Evolutionary conservation across 2,329 filamentous ascomycete genomes (phyloP).

Genomic region (Exophiala sp.): DNA sequence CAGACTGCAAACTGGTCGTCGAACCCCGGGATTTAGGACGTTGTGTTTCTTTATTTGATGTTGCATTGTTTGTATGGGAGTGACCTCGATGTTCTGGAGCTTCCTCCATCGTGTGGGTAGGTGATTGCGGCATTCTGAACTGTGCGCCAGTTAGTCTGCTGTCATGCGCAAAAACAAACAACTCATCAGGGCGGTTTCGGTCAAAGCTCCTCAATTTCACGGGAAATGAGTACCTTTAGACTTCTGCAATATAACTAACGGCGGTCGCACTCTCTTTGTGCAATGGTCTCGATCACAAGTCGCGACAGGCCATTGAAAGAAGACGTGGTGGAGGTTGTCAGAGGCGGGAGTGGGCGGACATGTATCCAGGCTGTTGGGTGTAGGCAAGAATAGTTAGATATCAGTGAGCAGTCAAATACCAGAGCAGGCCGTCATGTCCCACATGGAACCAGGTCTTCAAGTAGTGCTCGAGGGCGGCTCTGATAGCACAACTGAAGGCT

Average conservation of each 20-base stretch:
- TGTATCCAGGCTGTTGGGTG: constrained; percentile 4
- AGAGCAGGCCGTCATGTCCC: constrained; percentile 1
- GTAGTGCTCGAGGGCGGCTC: not conserved
- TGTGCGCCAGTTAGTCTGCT: constrained; percentile 18
- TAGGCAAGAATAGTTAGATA: not conserved
- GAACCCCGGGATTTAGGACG: constrained; percentile 44
- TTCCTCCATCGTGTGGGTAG: constrained; percentile 19
- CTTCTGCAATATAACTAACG: constrained; percentile 3
- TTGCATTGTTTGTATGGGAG: constrained; percentile 16
- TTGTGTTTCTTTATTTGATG: constrained; percentile 28
- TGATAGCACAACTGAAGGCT: not conserved
- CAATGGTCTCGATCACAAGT: constrained; percentile 1
- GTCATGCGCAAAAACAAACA: constrained; percentile 21
- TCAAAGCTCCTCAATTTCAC: constrained; percentile 16
- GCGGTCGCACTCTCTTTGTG: no score
- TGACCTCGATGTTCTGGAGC: constrained; percentile 15
- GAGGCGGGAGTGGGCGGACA: constrained; percentile 4
- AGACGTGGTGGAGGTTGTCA: constrained; percentile 2
- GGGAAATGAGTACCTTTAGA: constrained; percentile 11
- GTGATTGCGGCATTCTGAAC: constrained; percentile 23
- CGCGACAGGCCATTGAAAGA: constrained; percentile 16
- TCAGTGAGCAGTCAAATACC: not conserved
- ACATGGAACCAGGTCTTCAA: not conserved
- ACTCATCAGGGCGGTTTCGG: constrained; percentile 4
- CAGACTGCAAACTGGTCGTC: constrained; percentile 45